These are phyloP conservation scores for Pythium chondricola DNA, from an alignment of 352 stramenopile genomes.

Conservation along the genomic window DNA sequence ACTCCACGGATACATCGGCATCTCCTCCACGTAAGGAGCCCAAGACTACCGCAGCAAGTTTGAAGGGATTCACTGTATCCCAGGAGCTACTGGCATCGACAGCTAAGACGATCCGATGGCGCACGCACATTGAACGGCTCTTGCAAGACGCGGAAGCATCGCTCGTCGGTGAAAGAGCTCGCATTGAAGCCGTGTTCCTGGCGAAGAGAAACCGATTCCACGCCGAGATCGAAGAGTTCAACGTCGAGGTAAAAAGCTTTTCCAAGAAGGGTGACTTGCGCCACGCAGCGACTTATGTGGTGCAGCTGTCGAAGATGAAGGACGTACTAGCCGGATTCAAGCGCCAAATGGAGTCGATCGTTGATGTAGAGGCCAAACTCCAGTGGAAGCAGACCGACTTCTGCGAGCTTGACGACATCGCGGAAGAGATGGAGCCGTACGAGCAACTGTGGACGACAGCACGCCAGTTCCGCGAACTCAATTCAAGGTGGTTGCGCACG, in stretches of 20 bases:
- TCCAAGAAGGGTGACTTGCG: conserved; percentile 72
- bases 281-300: conserved; percentile 68
- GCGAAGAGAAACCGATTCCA: conserved; percentile 64
- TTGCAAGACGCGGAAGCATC: conserved; percentile 44
- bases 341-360: conserved; percentile 46
- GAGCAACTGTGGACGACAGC: conserved; percentile 69
- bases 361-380: conserved; percentile 54
- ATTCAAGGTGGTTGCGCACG: conserved; percentile 43
- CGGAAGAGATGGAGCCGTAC: conserved; percentile 66
- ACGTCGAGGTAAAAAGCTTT: conserved; percentile 59
- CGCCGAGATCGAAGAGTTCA: conserved; percentile 70
- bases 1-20: too few relatives aligned
- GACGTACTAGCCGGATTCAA: conserved; percentile 52
- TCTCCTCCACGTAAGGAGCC: neutral
- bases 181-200: conserved; percentile 68
- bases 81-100: conserved; percentile 46
- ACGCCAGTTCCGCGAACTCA: conserved; percentile 72
- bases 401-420: conserved; percentile 66
- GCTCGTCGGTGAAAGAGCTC: conserved; percentile 48
- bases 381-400: conserved; percentile 71
- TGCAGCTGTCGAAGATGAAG: conserved; percentile 68
- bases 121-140: conserved; percentile 44
- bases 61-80: conserved; percentile 4
- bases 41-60: neutral
- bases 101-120: conserved; percentile 67